phyloP scores from a whole-genome alignment of 148 eudicot genomes.

The Persicaria tinctoria region DNA sequence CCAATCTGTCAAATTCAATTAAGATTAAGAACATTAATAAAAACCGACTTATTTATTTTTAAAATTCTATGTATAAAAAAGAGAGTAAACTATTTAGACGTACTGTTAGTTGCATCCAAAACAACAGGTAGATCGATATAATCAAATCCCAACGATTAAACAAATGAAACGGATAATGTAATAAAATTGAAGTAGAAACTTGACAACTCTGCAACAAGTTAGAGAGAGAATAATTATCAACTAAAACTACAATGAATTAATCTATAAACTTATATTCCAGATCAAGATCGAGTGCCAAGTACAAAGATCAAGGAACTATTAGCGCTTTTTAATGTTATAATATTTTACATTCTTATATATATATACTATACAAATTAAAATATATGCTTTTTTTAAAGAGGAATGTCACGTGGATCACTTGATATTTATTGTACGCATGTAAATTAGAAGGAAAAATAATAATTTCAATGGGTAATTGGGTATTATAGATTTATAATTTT shows the following conservation, averaged over 20 bases:
- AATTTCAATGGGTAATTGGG: no score
- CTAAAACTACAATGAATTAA: not conserved
- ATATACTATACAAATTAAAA: not conserved
- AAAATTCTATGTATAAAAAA: not conserved
- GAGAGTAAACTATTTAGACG: not conserved
- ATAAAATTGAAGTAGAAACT: not conserved
- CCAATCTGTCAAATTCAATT: no score
- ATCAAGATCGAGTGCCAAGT: not conserved
- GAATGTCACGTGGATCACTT: not conserved
- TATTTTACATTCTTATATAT: not conserved
- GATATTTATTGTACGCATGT: no score
- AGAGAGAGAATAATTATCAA: not conserved
- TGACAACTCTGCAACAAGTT: not conserved
- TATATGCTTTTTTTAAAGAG: not conserved
- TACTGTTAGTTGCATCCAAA: constrained; percentile 6
- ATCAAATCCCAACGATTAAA: not conserved
- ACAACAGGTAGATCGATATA: not conserved
- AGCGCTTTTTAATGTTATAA: not conserved
- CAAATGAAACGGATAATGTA: not conserved
- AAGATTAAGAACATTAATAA: no score
- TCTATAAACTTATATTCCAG: not conserved
- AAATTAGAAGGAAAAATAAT: no score
- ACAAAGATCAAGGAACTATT: not conserved
- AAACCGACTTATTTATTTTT: no score
- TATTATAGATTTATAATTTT: no score